Base-by-base conservation (phyloP, 495 filamentous ascomycete genomes). In the Penicillium psychrofluorescens region DNA sequence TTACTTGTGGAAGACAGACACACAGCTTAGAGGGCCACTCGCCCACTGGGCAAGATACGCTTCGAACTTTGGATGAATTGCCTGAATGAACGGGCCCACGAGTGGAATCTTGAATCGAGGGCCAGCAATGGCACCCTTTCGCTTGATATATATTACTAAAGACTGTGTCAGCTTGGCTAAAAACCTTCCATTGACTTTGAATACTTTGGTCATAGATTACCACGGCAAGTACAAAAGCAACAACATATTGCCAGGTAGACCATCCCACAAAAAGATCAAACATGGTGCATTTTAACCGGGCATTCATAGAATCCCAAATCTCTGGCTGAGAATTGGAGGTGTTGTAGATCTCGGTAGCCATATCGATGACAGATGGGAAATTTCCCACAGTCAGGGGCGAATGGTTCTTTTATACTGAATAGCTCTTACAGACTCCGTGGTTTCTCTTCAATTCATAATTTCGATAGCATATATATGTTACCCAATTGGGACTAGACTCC, bases 1-100 rank as follows among this genome's bases (percentile, higher is more conserved):
- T 36, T 78, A 94, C 88, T 95, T 95, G 74, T 96, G 90, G 62
- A 96, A 96, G 41, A 96, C 83, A 5, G 88, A 94, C 48, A 96
- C 89, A 63, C 90, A 96, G 64, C 88, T 94, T 38, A 96, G 75
- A 22, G 80, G 78, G 0, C 86, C 90, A 61, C 85, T 90, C 33
- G 75, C 56, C 90, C 90, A 96, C 71, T 96, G 90, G 22, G 70
- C 79, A 45, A 85, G 66, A 59, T 96, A 96, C 44, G 81, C 75
- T 28, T 83, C 78, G 59, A 95, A 95, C 41, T 86, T 85, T 11
- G 90, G 90, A 51, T 95, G 75, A 11, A 96, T 63, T 7, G 89
- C 90, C 58, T 91, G 72, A 29, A 95, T 68, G 53, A 96, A 96
- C 2, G 90, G 90, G 4, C 90, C 90, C 59, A 92, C 90, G 51